Evolutionary conservation across 2,329 filamentous ascomycete genomes (phyloP), one percentile per base, ranked within the genome.

Genomic region (Plenodomus lindquistii): DNA sequence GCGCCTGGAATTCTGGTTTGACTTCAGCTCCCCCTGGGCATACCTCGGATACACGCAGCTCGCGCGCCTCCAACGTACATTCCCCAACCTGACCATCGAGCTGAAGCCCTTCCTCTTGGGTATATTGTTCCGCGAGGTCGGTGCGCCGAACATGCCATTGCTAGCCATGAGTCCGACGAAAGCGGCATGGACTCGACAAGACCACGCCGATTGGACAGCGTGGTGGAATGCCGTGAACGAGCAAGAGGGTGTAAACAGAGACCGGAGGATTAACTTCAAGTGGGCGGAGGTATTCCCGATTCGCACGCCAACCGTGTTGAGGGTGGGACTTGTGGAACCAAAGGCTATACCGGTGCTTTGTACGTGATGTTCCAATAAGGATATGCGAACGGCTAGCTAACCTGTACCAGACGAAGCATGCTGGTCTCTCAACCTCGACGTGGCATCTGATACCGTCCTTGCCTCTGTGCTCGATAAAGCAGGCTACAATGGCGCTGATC

Each of bases 1-100:
- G 1, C 61, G 48, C 27, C 9, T 72, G 1, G 62, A 71, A 22
- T 70, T 70, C 24, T 71, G 67, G 68, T 70, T 59, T 41, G 68
- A 71, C 18, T 72, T 70, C 42, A 66, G 63, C 38, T 63, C 57
- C 31, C 68, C 68, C 0, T 71, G 69, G 69, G 67, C 66, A 0
- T 71, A 69, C 39, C 39, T 72, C 2, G 69, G 65, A 8, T 71
- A 66, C 50, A 66, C 66, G 1, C 68, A 71, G 29, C 54, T 72
- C 1, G 48, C 61, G 2, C 46, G 66, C 4, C 41, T 72, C 1
- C 55, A 65, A 39, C 48, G 55, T 7, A 59, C 44, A 1, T 72
- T 72, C 46, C 16, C 46, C 0, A 39, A 51, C 1, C 46, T 71
- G 6, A 50, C 67, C 18, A 63, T 72, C 34, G 54, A 55, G 0